A percentile compares a stretch with the other conserved stretches of the same genome.
Conservation (phyloP, 2,329 filamentous ascomycete species). For the Thelonectria olida region DNA sequence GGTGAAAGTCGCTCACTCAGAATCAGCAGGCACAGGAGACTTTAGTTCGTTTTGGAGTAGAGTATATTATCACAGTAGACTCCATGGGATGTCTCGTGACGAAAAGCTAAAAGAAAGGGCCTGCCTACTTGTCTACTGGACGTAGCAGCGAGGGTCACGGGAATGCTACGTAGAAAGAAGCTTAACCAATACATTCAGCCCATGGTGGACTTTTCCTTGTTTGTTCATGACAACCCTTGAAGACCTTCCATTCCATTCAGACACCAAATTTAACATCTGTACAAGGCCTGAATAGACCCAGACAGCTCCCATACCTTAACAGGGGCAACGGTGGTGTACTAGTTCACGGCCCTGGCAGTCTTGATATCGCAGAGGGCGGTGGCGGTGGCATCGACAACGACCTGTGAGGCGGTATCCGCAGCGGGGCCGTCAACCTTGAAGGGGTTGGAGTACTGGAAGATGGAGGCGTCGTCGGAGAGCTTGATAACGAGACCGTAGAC, state of each 20-base stretch:
- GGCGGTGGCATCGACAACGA: no score
- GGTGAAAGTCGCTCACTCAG: not conserved
- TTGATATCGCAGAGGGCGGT: conserved; percentile 41
- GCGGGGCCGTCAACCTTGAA: conserved; percentile 59
- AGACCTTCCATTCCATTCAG: conserved; percentile 37
- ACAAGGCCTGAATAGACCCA: conserved; percentile 36
- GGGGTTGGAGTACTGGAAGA: conserved; percentile 71
- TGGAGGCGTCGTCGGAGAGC: conserved; percentile 54
- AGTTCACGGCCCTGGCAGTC: conserved; percentile 39
- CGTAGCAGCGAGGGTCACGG: conserved; percentile 38
- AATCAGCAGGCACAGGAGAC: not conserved
- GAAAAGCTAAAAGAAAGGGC: not conserved
- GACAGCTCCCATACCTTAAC: conserved; percentile 32
- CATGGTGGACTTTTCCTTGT: conserved; percentile 39
- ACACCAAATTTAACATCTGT: conserved; percentile 42
- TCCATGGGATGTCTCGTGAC: conserved; percentile 6
- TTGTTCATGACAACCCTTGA: conserved; percentile 43
- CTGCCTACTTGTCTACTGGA: conserved; percentile 43
- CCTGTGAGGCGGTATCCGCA: conserved; percentile 31
- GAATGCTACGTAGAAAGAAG: conserved; percentile 36
- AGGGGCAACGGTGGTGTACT: conserved; percentile 14
- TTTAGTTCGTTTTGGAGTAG: not conserved
- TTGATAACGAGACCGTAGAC: conserved; percentile 68
- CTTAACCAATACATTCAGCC: conserved; percentile 40
- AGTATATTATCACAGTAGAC: conserved; percentile 26